These are phyloP conservation scores for Fusarium continuum DNA, from an alignment of 2,329 filamentous ascomycete species.

Conservation along the genomic window DNA sequence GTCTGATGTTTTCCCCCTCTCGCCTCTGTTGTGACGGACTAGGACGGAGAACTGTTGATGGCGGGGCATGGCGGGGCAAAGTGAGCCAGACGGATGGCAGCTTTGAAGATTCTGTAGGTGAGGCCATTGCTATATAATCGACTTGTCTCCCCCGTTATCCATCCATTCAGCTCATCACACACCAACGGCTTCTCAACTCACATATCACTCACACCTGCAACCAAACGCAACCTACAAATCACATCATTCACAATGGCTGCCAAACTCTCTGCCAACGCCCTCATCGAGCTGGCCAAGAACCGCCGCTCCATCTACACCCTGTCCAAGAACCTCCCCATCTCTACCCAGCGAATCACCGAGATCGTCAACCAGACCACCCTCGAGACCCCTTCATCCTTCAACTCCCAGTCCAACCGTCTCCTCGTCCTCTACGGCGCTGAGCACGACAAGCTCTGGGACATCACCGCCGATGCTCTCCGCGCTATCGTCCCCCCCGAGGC, in stretches of 20 bases:
- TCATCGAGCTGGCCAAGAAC: slow-evolving; percentile 72
- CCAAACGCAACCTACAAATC: no score
- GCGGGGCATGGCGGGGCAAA: slow-evolving; percentile 21
- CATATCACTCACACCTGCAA: slow-evolving; percentile 5
- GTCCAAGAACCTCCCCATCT: slow-evolving; percentile 66
- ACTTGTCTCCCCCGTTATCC: not conserved
- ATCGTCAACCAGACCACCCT: slow-evolving; percentile 72
- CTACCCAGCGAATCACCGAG: slow-evolving; percentile 66
- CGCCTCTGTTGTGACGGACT: no score
- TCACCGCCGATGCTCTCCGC: slow-evolving; percentile 62
- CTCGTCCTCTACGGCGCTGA: slow-evolving; percentile 83
- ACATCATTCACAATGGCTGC: slow-evolving; percentile 54
- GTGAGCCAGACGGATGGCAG: not conserved
- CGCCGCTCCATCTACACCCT: slow-evolving; percentile 77
- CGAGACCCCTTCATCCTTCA: slow-evolving; percentile 83
- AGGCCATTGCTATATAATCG: slow-evolving; percentile 28
- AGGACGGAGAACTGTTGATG: not conserved
- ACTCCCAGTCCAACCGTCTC: slow-evolving; percentile 83
- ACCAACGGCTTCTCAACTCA: slow-evolving; percentile 14
- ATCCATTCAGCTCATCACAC: not conserved
- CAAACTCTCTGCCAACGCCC: slow-evolving; percentile 55
- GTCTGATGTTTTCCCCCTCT: slow-evolving; percentile 3
- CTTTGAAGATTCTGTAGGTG: not conserved
- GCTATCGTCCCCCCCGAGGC: slow-evolving; percentile 70
- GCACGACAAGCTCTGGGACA: slow-evolving; percentile 89